phyloP scores from a whole-genome alignment of 225 moss, liverwort and hornwort genomes.

The Marchantia paleacea region DNA sequence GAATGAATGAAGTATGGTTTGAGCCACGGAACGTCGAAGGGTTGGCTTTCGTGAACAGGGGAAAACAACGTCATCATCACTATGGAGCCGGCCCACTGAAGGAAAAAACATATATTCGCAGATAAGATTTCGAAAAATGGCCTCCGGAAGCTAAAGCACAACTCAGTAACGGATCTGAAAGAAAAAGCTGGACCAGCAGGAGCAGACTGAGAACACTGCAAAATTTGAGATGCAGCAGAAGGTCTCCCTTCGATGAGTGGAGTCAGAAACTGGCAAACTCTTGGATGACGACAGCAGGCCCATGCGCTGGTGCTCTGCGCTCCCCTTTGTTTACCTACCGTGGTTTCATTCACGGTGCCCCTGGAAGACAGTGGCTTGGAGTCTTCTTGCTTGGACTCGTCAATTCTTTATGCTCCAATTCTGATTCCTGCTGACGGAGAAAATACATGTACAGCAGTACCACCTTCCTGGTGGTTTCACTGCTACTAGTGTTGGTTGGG shows the following conservation, averaged over 20 bases:
- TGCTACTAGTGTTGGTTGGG: not conserved
- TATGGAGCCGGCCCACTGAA: not conserved
- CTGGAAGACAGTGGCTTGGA: too few species aligned
- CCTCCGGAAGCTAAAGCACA: not conserved
- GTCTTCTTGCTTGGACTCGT: not conserved
- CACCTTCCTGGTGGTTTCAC: too few species aligned
- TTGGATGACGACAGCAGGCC: slow-evolving; percentile 65
- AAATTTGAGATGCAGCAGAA: not conserved
- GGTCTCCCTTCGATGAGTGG: slow-evolving; percentile 16
- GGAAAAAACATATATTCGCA: not conserved
- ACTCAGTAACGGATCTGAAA: not conserved
- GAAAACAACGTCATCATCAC: too few species aligned
- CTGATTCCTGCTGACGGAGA: too few species aligned
- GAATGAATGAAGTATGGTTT: not conserved
- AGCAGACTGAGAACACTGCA: too few species aligned
- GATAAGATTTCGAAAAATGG: not conserved
- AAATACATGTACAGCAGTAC: too few species aligned
- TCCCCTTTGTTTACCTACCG: not conserved
- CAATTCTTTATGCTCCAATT: not conserved
- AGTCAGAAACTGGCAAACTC: not conserved
- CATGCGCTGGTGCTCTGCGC: slow-evolving; percentile 41
- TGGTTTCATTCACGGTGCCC: not conserved
- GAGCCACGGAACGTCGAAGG: not conserved
- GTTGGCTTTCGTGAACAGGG: not conserved
- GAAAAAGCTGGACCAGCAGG: slow-evolving; percentile 9